Conservation (phyloP, 2,329 filamentous ascomycete genomes). For the Penicillium thymicola region DNA sequence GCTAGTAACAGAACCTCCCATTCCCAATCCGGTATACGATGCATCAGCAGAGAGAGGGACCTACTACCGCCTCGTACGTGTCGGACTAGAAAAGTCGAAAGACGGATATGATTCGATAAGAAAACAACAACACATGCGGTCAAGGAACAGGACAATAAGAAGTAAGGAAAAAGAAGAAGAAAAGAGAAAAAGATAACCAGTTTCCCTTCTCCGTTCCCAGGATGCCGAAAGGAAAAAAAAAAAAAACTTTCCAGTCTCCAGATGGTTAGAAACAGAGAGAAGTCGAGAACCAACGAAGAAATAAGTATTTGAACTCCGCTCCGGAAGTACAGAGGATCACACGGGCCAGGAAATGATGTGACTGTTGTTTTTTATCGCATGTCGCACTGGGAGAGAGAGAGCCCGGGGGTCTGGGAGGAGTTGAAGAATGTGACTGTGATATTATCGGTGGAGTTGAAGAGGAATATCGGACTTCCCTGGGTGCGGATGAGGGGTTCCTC, state of each 20-base stretch:
- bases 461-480: constrained; percentile 17
- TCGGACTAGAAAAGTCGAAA: constrained; percentile 1
- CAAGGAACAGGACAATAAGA: constrained; percentile 21
- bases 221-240: constrained; percentile 19
- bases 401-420: constrained; percentile 4
- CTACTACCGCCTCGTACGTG: constrained; percentile 1
- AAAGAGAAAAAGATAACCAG: constrained; percentile 23
- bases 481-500: constrained; percentile 19
- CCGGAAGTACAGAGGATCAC: constrained; percentile 20
- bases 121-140: constrained; percentile 16
- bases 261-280: constrained; percentile 22
- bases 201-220: constrained; percentile 17
- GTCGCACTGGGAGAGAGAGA: constrained; percentile 17
- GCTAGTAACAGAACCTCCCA: neutral
- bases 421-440: constrained; percentile 9
- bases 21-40: neutral
- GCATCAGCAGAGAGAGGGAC: neutral
- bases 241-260: constrained; percentile 22
- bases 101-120: constrained; percentile 9
- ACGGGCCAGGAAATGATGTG: constrained; percentile 17
- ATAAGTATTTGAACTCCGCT: constrained; percentile 14
- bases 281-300: constrained; percentile 11
- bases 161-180: constrained; percentile 4
- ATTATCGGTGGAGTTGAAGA: constrained; percentile 15
- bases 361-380: constrained; percentile 16